Evolutionary conservation across 2,329 filamentous ascomycete genomes (phyloP), one percentile per base, ranked within the genome.

Genomic region (Ophiostoma ips): DNA sequence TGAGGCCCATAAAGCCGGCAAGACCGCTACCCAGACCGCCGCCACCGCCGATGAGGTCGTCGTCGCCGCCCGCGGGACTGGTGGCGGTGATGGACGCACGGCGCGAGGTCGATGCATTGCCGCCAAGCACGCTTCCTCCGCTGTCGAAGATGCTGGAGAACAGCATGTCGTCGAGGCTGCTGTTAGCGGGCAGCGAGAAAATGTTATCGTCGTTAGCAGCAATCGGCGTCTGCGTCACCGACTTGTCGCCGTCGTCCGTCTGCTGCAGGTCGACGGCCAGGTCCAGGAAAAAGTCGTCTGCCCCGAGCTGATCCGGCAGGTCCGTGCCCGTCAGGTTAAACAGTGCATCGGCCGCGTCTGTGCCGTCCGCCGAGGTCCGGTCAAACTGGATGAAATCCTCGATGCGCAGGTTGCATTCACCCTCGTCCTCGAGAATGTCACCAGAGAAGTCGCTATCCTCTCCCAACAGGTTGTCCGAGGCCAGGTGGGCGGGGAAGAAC

Each of bases 301-400:
- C 24, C 44, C 11, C 13, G 35, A 36, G 35, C 38, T 36, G 18
- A 10, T 9, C 50, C 18, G 40, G 45, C 36, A 19, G 45, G 18
- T 31, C 37, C 21, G 51, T 31, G 2, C 41, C 13, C 2, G 48
- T 24, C 43, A 53, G 18, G 24, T 51, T 45, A 30, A 52, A 50
- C 13, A 51, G n/a, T 3, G 37, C 51, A 16, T 46, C 48, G 8
- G 12, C 46, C 3, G 52, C 35, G 12, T 55, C 52, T 12, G n/a
- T 33, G 2, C 19, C 33, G 56, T 79, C 76, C 28, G 48, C 43
- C 18, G 43, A 5, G 40, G 45, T 46, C 10, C 50, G 52, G 40
- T 84, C 82, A 62, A 84, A 83, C 48, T 79, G 74, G 56, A 89
- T 77, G 54, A 90, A 84, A 60, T 89, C 83, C 48, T 83, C 77